Evolutionary conservation across 2,329 filamentous ascomycete genomes (phyloP), one percentile per base, ranked within the genome.

Genomic region (Fusarium haematococcum): DNA sequence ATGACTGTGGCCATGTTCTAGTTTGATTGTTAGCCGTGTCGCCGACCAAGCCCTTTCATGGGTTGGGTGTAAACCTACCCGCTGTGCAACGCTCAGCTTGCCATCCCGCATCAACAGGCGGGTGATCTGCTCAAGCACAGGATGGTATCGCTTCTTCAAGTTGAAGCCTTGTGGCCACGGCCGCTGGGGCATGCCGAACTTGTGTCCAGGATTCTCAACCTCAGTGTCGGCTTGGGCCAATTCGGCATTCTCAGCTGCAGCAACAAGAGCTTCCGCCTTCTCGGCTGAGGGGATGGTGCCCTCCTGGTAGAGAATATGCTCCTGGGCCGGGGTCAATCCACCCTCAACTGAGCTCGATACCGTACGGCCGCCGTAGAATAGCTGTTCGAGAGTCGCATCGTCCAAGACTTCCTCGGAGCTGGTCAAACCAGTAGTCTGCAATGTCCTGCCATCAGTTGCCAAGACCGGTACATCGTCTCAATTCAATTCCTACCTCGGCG

Each of bases 41-140:
- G 41, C 9, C 25, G 33, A 5, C 11, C 11, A n/a, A 14, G 20
- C 20, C 10, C 9, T 30, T 54, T 6, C 3, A 8, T 6, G 20
- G 30, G 30, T 32, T 32, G 30, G 30, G 8, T 52, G 10, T 27
- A 9, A 23, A 81, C 90, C 68, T 88, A 97, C 95, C 86, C 92
- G 91, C 83, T 99, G 95, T n/a, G 97, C 97, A 82, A 90, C 89
- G 80, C 93, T 93, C 81, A 97, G 90, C 87, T 98, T 97, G 77
- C 97, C 97, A 83, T 98, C 90, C 78, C 88, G 88, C 96, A 98
- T 99, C 73, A 99, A 84, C 77, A 98, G 87, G 81, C 95, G 95
- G 20, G 95, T 98, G 78, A 98, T 88, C 85, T 98, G 97, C 75
- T 93, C 87, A 57, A 98, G 87, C 9, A 98, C 88, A 2, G 94